phyloP scores from a whole-genome alignment of 768 basidiomycete species.

The Udeniomyces megalosporus region DNA sequence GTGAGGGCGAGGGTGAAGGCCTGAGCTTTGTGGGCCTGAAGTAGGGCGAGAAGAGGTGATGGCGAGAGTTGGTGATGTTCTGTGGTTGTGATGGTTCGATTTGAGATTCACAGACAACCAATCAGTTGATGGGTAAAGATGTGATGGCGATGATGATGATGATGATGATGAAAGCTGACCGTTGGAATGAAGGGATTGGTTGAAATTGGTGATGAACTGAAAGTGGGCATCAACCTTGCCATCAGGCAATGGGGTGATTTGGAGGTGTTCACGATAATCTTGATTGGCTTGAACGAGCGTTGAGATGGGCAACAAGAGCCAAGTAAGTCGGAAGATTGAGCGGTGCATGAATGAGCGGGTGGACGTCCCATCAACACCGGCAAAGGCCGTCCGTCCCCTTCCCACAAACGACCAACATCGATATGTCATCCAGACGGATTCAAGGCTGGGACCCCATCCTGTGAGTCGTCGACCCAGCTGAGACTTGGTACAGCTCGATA shows the following conservation, averaged over 20 bases:
- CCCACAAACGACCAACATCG: too few relatives aligned
- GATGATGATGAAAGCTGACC: neutral
- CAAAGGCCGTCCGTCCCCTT: too few relatives aligned
- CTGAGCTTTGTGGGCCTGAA: constrained; percentile 67
- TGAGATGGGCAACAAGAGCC: too few relatives aligned
- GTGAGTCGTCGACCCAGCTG: too few relatives aligned
- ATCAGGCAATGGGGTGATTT: constrained; percentile 50
- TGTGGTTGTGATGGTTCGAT: neutral
- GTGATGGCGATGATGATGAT: neutral
- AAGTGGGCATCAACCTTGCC: constrained; percentile 70
- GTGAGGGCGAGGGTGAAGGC: constrained; percentile 81
- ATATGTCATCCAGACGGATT: too few relatives aligned
- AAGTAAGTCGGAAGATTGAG: too few relatives aligned
- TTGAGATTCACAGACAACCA: neutral
- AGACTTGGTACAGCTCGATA: too few relatives aligned
- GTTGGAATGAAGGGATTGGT: constrained; percentile 7
- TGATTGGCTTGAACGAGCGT: too few relatives aligned
- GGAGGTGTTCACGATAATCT: constrained; percentile 46
- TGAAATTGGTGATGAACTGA: constrained; percentile 50
- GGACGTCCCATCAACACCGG: too few relatives aligned
- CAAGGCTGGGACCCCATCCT: too few relatives aligned
- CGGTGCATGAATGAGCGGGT: too few relatives aligned
- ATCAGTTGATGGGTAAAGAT: neutral
- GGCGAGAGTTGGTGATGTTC: constrained; percentile 82
- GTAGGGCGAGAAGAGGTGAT: constrained; percentile 66